Evolutionary conservation across 805 yeast genomes (phyloP), one percentile per base, ranked within the genome.

Genomic region (Torulaspora gathmanii): DNA sequence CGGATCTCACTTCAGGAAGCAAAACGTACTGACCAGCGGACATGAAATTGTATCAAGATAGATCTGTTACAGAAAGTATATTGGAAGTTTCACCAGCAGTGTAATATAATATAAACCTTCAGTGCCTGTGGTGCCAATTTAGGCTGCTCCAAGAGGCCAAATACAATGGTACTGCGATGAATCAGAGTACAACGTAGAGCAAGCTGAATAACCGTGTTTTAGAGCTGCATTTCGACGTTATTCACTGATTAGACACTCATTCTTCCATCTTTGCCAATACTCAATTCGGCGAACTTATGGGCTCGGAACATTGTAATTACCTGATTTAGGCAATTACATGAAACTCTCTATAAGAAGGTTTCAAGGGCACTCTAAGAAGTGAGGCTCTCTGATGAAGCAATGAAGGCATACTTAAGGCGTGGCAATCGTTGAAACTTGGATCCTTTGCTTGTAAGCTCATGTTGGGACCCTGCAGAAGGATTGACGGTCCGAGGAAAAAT

Each of bases 281-380:
- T 31, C 22, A 31, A 31, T 16, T 31, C 4, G 34, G n/a, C 12
- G 20, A 9, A 15, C 19, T 31, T 3, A 15, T 17, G 34, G 34
- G 22, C 2, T 31, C 7, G 12, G 16, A 31, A 28, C 53, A 48
- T 48, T 54, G 55, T 53, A 51, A 48, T 54, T 50, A 42, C 61
- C 57, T 19, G 37, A 46, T 48, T 30, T 12, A 54, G 61, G 33
- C 43, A 54, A 44, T 41, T 51, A 56, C 58, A 54, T 54, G 58
- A 53, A 54, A 55, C 51, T 19, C 27, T 26, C 8, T 16, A 5
- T 36, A 31, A 36, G 25, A 22, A 10, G 10, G 25, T 22, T 22
- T 22, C 25, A 22, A 22, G 25, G 25, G 25, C 25, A 7, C 25
- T 22, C 25, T 10, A 22, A 22, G 25, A 22, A 22, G 25, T 22